Percentiles rank a stretch among this genome's conserved stretches.
Evolutionary conservation across 2,329 filamentous ascomycete species (phyloP).

Genomic region (Ambrosiella cleistominuta): DNA sequence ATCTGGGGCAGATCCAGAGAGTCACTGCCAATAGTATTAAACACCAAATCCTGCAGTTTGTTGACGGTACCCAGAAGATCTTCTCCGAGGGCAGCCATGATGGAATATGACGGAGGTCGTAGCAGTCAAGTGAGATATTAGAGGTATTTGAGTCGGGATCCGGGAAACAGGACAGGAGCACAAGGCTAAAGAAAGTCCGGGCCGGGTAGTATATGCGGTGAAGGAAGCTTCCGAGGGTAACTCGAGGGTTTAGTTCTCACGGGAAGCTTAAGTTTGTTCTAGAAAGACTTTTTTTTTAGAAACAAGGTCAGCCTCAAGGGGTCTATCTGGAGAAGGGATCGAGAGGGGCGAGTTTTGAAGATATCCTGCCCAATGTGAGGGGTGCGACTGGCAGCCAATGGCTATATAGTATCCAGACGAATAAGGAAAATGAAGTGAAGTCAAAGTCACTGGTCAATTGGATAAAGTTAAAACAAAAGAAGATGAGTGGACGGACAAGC

Average conservation of each 20-base stretch:
- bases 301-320: not conserved
- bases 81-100: conserved; percentile 88
- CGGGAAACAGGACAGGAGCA: not conserved
- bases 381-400: not conserved
- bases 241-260: conserved; percentile 1
- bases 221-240: not conserved
- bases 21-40: conserved; percentile 99
- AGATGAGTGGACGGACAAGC: not conserved
- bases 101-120: conserved; percentile 15
- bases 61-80: conserved; percentile 92
- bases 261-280: not conserved
- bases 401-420: not conserved
- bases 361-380: not conserved
- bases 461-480: not conserved
- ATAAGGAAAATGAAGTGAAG: not conserved
- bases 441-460: not conserved
- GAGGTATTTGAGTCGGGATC: not conserved
- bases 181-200: not conserved
- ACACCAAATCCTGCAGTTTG: conserved; percentile 94
- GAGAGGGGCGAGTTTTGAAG: not conserved
- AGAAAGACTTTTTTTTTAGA: conserved; percentile 3
- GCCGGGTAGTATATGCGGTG: not conserved
- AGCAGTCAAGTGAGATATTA: not conserved
- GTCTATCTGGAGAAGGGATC: not conserved
- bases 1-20: conserved; percentile 95